Evolutionary conservation across 2,329 filamentous ascomycete species (phyloP).

Genomic region (Massarina eburnea): DNA sequence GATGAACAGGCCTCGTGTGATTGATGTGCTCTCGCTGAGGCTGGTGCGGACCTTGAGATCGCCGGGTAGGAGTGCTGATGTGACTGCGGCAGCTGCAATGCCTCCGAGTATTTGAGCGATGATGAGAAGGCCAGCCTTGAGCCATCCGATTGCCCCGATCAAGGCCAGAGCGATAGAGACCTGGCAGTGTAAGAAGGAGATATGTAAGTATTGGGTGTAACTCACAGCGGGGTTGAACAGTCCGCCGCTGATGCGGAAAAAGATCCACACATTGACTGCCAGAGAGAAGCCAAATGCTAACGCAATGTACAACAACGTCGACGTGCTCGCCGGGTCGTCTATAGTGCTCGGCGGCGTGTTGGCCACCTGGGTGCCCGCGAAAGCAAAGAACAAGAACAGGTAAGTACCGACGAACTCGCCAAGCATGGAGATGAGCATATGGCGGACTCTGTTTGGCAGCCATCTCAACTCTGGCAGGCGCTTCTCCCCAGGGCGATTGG

Average conservation of each 20-base stretch:
- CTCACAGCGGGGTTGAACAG: constrained; percentile 44
- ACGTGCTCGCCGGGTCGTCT: constrained; percentile 22
- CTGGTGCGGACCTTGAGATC: constrained; percentile 49
- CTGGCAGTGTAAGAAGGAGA: constrained; percentile 22
- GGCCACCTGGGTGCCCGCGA: constrained; percentile 42
- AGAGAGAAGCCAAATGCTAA: constrained; percentile 42
- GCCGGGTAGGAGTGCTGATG: constrained; percentile 49
- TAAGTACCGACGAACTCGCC: constrained; percentile 47
- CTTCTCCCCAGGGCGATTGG: constrained; percentile 37
- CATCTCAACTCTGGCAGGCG: constrained; percentile 45
- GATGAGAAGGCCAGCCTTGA: constrained; percentile 47
- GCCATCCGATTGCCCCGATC: constrained; percentile 51
- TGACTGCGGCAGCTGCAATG: constrained; percentile 49
- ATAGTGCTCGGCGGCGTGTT: constrained; percentile 31
- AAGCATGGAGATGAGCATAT: constrained; percentile 50
- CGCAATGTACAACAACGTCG: constrained; percentile 38
- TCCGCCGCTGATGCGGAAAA: constrained; percentile 44
- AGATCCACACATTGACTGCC: constrained; percentile 45
- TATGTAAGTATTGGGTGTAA: constrained; percentile 21
- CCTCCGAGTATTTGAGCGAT: constrained; percentile 49
- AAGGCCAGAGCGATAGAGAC: constrained; percentile 53
- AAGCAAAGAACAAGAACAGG: constrained; percentile 45
- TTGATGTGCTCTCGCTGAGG: constrained; percentile 45
- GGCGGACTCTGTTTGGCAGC: constrained; percentile 46
- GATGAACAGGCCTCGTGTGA: constrained; percentile 51